Conservation (phyloP, 2,329 filamentous ascomycete genomes). For the Ceratocystis eucalypticola region DNA sequence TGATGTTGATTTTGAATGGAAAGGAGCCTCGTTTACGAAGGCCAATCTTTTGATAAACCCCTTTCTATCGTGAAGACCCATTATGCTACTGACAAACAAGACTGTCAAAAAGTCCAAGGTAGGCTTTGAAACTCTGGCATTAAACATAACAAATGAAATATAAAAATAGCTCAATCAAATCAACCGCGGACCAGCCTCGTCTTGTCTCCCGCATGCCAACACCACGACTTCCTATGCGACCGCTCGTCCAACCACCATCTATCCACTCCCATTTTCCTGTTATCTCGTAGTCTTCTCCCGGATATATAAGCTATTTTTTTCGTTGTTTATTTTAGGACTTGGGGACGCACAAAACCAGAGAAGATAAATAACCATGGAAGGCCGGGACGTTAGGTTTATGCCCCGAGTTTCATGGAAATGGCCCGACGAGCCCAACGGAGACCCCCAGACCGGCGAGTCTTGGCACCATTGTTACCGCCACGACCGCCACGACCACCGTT, state of each 20-base stretch:
- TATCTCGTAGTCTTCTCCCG: background rate
- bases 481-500: background rate
- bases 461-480: background rate
- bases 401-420: background rate
- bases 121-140: background rate
- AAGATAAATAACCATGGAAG: background rate
- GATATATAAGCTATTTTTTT: background rate
- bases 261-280: background rate
- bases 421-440: conserved; percentile 18
- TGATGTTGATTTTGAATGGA: background rate
- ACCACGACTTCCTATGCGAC: too few relatives aligned
- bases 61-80: too few relatives aligned
- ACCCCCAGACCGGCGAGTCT: conserved; percentile 11
- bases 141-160: background rate
- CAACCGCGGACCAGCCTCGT: too few relatives aligned
- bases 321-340: background rate
- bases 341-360: background rate
- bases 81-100: too few relatives aligned
- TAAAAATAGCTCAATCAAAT: background rate
- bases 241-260: too few relatives aligned
- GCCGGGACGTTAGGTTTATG: conserved; percentile 3
- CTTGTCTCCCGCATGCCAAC: too few relatives aligned
- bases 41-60: too few relatives aligned
- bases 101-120: background rate
- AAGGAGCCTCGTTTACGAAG: too few relatives aligned